Evolutionary conservation across 2,329 filamentous ascomycete species (phyloP), one percentile per base, ranked within the genome.

Genomic region (Ophiostoma sp.): DNA sequence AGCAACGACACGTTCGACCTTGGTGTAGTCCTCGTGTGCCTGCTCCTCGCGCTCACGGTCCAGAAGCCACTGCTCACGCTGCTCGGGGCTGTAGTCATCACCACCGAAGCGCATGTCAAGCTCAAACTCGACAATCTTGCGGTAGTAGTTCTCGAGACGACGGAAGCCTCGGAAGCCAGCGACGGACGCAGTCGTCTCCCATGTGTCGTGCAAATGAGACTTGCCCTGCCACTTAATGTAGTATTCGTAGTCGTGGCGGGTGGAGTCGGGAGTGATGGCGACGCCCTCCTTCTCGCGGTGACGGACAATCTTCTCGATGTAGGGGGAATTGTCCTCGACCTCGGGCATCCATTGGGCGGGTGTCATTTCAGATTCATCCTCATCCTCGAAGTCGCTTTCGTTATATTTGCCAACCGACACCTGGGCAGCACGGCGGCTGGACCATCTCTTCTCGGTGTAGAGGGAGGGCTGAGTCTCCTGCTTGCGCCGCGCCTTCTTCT

Each of bases 211-310:
- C 78, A 97, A 91, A 80, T 99, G 94, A 12, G 96, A 97, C 82
- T 94, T 93, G 77, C 92, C 93, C 82, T 98, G 93, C 96, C 97
- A 99, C 84, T 99, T 99, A 82, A 99, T 94, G 82, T 91, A 89
- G 78, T 87, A 99, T 79, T 98, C 94, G 78, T 96, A 98, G 79
- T 98, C 93, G 71, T 94, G 89, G 77, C 87, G 86, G 31, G 82
- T 85, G 1, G 86, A 80, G 66, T 93, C 90, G 72, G 85, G 84
- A 17, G 86, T 82, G 73, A 89, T 81, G 75, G 88, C 89, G 64
- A 88, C 83, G 19, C 87, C 93, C 45, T 93, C 91, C 80, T 90
- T 93, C 50, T 93, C 84, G 68, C 92, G 90, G 81, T 98, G 95
- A 76, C 97, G 93, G 71, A 99, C 89, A 70, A 99, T 92, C 76